These are phyloP conservation scores for Fusarium ramigenum DNA, from an alignment of 2,329 filamentous ascomycete species.

Conservation along the genomic window DNA sequence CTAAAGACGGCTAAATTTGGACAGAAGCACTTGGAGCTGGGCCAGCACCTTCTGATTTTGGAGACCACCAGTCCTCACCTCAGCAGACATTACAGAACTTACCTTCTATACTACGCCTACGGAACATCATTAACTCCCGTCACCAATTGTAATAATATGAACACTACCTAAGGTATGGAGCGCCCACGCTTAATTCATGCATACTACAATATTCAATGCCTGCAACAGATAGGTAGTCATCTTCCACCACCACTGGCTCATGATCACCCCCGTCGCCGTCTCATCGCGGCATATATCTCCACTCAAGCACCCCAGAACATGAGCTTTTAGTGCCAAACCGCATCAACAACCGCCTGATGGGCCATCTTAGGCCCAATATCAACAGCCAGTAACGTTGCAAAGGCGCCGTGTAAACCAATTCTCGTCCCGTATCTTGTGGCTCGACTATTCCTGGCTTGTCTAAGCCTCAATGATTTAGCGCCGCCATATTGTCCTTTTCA, in stretches of 20 bases:
- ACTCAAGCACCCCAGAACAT: slow-evolving; percentile 25
- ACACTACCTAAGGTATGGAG: background rate
- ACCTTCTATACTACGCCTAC: background rate
- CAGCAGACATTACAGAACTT: background rate
- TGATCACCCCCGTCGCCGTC: slow-evolving; percentile 2
- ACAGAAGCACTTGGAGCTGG: background rate
- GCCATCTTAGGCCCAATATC: slow-evolving; percentile 24
- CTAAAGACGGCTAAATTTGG: background rate
- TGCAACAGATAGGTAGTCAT: background rate
- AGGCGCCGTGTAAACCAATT: slow-evolving; percentile 23
- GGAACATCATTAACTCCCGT: background rate
- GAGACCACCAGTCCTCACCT: background rate
- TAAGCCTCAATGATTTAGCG: slow-evolving; percentile 32
- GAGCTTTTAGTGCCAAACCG: slow-evolving; percentile 27
- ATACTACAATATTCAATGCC: background rate
- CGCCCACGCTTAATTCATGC: slow-evolving; percentile 3
- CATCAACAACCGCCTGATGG: slow-evolving; percentile 37
- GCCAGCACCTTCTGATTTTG: slow-evolving; percentile 19
- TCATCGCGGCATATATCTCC: slow-evolving; percentile 24
- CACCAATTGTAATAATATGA: background rate
- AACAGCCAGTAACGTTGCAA: slow-evolving; percentile 37
- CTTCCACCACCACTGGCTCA: slow-evolving; percentile 13
- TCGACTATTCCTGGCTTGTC: slow-evolving; percentile 36
- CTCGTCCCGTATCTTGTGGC: slow-evolving; percentile 21
- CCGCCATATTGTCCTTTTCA: slow-evolving; percentile 9